Base-by-base conservation (phyloP, 1,284 basidiomycete species). In the Sporisorium scitamineum region DNA sequence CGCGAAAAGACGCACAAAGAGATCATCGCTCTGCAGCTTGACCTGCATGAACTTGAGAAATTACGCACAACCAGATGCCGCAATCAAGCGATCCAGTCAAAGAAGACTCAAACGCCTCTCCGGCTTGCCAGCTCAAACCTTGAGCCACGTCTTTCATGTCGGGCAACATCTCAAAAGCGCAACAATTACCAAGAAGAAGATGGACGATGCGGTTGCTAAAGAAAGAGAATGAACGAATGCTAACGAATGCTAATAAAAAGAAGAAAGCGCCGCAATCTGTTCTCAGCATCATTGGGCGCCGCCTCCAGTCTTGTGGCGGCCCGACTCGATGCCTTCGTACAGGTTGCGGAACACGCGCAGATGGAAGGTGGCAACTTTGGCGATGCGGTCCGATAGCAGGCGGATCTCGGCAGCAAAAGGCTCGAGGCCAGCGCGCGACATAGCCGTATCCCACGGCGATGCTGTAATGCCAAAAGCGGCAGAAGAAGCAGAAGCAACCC, bases 291-390 rank as follows among this genome's bases (percentile, higher is more conserved):
- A 45, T 11, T 41, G 31, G 27, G 50, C 18, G 14, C 47, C 47
- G 56, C 56, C 56, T 41, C 24, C 52, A 45, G 27, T 18, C 41
- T 50, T 61, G 59, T 41, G 42, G 29, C 62, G 61, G 54, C 58
- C 57, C 16, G 50, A 47, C 58, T 70, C 58, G 29, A 70, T 65
- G 13, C 58, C 54, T 47, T 81, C 78, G 54, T 81, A 81, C 53
- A 80, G 44, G 37, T 73, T 73, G 32, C 78, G 61, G 56, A 78
- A 79, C 18, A 81, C 78, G 13, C 78, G 57, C 48, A 80, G 61
- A 39, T 81, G 80, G 65, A 81, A 81, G 22, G 58, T 64, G n/a
- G 75, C 78, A 29, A 81, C 72, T 39, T 80, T 81, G 31, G 69
- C 63, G 32, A 80, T 73, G 14, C 80, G 65, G 13, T 81, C 80